Evolutionary conservation across 2,329 filamentous ascomycete genomes (phyloP).

Genomic region (Beauveria medogensis): DNA sequence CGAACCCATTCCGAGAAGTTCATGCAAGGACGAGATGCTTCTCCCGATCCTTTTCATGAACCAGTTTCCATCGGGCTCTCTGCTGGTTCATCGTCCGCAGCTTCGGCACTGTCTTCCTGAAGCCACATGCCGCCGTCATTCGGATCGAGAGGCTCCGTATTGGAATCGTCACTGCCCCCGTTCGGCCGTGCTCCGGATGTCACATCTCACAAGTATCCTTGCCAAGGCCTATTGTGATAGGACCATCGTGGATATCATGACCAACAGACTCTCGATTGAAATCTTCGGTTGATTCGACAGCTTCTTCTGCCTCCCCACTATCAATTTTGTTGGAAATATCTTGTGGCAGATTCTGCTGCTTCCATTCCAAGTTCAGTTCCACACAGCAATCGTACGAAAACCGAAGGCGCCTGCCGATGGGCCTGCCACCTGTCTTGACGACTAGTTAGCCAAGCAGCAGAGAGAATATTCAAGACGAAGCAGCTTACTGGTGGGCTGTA

Average conservation of each 20-base stretch:
- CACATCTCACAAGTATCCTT: not conserved
- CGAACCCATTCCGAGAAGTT: not conserved
- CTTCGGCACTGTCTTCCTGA: not conserved
- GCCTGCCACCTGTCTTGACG: slow-evolving; percentile 24
- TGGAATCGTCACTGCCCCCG: not conserved
- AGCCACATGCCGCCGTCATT: not conserved
- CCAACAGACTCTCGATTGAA: not conserved
- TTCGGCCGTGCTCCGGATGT: not conserved
- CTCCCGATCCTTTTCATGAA: not conserved
- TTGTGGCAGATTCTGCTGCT: slow-evolving; percentile 7
- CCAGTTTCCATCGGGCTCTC: too few relatives aligned
- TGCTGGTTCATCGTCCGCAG: not conserved
- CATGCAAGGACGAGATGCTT: too few relatives aligned
- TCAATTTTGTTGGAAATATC: not conserved
- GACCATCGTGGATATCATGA: not conserved
- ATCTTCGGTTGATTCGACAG: not conserved
- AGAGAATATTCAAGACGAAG: not conserved
- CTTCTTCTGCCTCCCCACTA: not conserved
- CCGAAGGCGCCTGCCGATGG: slow-evolving; percentile 27
- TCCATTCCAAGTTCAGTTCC: slow-evolving; percentile 24
- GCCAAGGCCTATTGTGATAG: not conserved
- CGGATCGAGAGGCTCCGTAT: not conserved
- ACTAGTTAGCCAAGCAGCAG: not conserved
- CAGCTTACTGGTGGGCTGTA: slow-evolving; percentile 40
- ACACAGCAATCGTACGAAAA: slow-evolving; percentile 26